These are phyloP conservation scores for Nemania diffusa DNA, from an alignment of 2,329 filamentous ascomycete genomes.

Conservation along the genomic window DNA sequence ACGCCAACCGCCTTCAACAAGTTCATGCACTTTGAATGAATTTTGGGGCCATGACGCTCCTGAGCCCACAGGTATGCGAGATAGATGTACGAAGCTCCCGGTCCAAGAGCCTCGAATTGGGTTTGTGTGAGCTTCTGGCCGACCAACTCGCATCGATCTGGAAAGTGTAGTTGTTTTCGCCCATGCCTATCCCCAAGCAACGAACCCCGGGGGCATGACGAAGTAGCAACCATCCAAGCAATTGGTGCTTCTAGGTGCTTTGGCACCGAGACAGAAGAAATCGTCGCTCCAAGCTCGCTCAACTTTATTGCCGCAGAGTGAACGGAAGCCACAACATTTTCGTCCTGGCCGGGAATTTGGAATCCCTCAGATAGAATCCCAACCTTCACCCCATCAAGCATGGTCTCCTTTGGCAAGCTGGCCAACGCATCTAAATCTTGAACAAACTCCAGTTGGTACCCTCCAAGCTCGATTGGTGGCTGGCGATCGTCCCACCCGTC, in stretches of 20 bases:
- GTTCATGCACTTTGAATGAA: slow-evolving; percentile 43
- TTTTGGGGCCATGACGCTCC: slow-evolving; percentile 42
- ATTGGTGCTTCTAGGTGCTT: slow-evolving; percentile 42
- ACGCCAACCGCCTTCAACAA: slow-evolving; percentile 40
- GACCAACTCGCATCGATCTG: slow-evolving; percentile 41
- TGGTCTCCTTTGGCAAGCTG: slow-evolving; percentile 13
- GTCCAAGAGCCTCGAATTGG: slow-evolving; percentile 46
- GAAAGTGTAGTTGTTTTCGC: slow-evolving; percentile 42
- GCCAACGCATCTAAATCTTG: slow-evolving; percentile 35
- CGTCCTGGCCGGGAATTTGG: slow-evolving; percentile 41
- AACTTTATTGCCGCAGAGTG: slow-evolving; percentile 44
- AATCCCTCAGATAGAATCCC: slow-evolving; percentile 49
- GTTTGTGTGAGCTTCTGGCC: slow-evolving; percentile 40
- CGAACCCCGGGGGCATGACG: slow-evolving; percentile 28
- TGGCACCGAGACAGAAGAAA: slow-evolving; percentile 47
- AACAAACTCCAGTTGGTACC: slow-evolving; percentile 34
- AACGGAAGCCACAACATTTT: slow-evolving; percentile 41
- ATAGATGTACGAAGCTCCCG: slow-evolving; percentile 43
- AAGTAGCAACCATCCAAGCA: slow-evolving; percentile 34
- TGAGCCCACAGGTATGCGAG: slow-evolving; percentile 41
- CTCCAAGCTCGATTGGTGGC: slow-evolving; percentile 33
- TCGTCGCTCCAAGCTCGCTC: slow-evolving; percentile 41
- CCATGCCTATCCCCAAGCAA: slow-evolving; percentile 40
- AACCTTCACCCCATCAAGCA: slow-evolving; percentile 46
- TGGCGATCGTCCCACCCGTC: slow-evolving; percentile 51